Conservation (phyloP, 2,329 filamentous ascomycete genomes). For the Bipolaris gigantea region DNA sequence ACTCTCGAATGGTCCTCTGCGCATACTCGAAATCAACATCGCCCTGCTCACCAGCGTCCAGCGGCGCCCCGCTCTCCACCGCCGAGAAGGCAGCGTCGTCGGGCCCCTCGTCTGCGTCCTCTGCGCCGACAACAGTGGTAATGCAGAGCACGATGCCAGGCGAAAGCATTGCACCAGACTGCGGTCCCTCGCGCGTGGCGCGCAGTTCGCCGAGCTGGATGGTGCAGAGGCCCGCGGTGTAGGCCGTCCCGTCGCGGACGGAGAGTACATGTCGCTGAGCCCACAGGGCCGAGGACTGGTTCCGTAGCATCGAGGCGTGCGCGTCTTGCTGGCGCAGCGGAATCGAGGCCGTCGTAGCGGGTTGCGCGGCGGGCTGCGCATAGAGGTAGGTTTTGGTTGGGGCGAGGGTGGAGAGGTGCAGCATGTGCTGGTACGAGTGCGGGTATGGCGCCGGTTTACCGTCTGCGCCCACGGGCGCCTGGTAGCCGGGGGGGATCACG, state of each 20-base stretch:
- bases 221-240: constrained; percentile 26
- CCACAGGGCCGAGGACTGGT: constrained; percentile 35
- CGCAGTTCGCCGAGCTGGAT: constrained; percentile 37
- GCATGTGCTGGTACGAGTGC: constrained; percentile 36
- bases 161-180: constrained; percentile 19
- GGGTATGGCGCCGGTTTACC: constrained; percentile 18
- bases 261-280: constrained; percentile 26
- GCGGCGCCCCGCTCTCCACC: neutral
- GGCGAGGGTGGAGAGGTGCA: constrained; percentile 30
- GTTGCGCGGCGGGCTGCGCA: constrained; percentile 21
- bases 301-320: constrained; percentile 20
- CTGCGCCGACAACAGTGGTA: constrained; percentile 17
- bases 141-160: constrained; percentile 39
- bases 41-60: constrained; percentile 1
- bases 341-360: constrained; percentile 27
- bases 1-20: constrained; percentile 26
- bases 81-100: neutral
- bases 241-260: constrained; percentile 26
- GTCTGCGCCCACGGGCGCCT: constrained; percentile 14
- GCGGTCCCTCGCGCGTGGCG: constrained; percentile 21
- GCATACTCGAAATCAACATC: constrained; percentile 26
- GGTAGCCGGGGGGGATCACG: constrained; percentile 22
- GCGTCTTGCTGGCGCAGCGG: constrained; percentile 29
- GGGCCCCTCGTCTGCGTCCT: constrained; percentile 5
- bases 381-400: constrained; percentile 27